Evolutionary conservation across 768 basidiomycete species (phyloP), one percentile per base, ranked within the genome.

Genomic region (Termitomyces sp.): DNA sequence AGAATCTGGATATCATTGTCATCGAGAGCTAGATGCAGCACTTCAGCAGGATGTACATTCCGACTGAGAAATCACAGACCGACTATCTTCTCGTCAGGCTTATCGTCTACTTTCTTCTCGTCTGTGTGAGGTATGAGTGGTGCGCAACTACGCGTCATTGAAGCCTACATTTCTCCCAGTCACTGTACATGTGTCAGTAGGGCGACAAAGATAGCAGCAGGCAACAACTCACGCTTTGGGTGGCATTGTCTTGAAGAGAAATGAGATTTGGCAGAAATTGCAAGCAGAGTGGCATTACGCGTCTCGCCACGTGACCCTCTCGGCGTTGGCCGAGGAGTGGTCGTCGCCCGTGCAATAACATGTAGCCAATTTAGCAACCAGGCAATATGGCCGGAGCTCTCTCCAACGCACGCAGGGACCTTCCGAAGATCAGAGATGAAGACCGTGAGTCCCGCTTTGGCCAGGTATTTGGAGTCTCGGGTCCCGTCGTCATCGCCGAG

Each of bases 1-100:
- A 99, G 84, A 63, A 99, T 97, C 71, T 98, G 96, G 50, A 99
- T 99, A 69, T 98, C 97, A 62, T 92, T 94, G 65, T 98, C 96
- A 68, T 98, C 97, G 60, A 99, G 85, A 50, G 89, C 96, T 97
- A 58, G 14, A 51, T 3, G 15, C n/a, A 37, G 70, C 28, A 66
- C 62, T 11, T 35, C 23, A 35, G 28, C 30, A 47, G 3, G 10
- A 4, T 41, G 6, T 19, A 12, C 15, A 51, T 30, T 11, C 11
- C 28, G 50, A 23, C 2, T 49, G 53, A 14, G 33, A 28, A 23
- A 55, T 21, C 35, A 75, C 84, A 59, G 62, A 85, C 90, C 84
- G 63, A 89, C 84, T 66, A 98, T 96, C 78, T 97, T 97, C 75
- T 94, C 93, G 65, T 95, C 91, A 30, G 87, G 80, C 74, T 98